Conservation (phyloP, 2,329 filamentous ascomycete genomes). For the Phialemonium atrogriseum region DNA sequence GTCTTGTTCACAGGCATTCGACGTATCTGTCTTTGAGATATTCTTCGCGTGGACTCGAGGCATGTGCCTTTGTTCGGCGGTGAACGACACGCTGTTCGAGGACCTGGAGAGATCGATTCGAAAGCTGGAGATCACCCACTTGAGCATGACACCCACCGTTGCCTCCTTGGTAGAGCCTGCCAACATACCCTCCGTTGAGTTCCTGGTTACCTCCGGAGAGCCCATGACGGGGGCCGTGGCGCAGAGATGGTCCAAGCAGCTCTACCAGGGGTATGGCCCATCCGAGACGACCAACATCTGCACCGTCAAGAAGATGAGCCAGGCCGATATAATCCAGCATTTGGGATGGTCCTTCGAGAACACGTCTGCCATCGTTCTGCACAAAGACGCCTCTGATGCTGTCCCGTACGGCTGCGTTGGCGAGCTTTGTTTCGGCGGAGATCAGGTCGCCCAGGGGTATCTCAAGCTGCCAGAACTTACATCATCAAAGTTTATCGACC, state of each 20-base stretch:
- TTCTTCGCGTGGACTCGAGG: slow-evolving; percentile 76
- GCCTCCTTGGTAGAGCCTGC: slow-evolving; percentile 63
- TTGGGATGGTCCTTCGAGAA: slow-evolving; percentile 70
- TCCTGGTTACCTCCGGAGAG: slow-evolving; percentile 77
- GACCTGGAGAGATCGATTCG: slow-evolving; percentile 64
- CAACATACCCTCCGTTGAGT: slow-evolving; percentile 62
- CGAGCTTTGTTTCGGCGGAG: slow-evolving; percentile 80
- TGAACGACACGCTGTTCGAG: slow-evolving; percentile 64
- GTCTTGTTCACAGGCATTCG: slow-evolving; percentile 76
- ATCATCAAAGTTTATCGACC: slow-evolving; percentile 57
- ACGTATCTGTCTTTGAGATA: slow-evolving; percentile 85
- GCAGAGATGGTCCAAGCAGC: slow-evolving; percentile 56
- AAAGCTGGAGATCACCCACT: slow-evolving; percentile 59
- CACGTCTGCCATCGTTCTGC: slow-evolving; percentile 63
- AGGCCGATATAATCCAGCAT: slow-evolving; percentile 57
- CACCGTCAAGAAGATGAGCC: slow-evolving; percentile 57
- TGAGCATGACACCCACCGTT: slow-evolving; percentile 80
- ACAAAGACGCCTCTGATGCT: slow-evolving; percentile 33
- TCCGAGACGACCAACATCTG: slow-evolving; percentile 87
- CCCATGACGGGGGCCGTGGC: slow-evolving; percentile 66
- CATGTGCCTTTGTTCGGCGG: slow-evolving; percentile 69
- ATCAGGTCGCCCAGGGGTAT: slow-evolving; percentile 72
- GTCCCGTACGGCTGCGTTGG: slow-evolving; percentile 67
- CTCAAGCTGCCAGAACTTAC: slow-evolving; percentile 58
- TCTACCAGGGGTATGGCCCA: slow-evolving; percentile 79